Conservation (phyloP, 805 yeast species). For the Clavispora vitiphila region DNA sequence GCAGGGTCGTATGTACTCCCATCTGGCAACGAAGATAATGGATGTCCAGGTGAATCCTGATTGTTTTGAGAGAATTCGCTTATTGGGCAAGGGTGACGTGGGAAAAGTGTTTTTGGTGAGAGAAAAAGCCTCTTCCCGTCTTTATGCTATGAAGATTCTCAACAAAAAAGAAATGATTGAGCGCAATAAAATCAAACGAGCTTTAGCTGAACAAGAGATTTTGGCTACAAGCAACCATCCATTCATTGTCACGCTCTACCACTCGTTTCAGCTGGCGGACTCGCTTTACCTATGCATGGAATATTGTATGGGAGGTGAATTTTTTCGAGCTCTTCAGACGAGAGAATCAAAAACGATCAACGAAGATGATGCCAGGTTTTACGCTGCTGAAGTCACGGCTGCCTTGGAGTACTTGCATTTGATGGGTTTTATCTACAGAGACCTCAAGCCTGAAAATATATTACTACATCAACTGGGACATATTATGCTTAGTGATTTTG, state of each 20-base stretch:
- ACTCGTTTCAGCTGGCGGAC: slow-evolving; percentile 91
- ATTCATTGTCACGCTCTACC: slow-evolving; percentile 91
- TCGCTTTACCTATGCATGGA: slow-evolving; percentile 94
- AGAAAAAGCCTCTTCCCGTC: slow-evolving; percentile 66
- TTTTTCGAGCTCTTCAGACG: slow-evolving; percentile 92
- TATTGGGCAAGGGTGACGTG: slow-evolving; percentile 96
- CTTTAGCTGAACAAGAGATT: slow-evolving; percentile 94
- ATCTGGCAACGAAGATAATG: slow-evolving; percentile 66
- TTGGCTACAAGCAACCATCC: slow-evolving; percentile 95
- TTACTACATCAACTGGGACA: slow-evolving; percentile 94
- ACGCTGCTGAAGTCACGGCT: slow-evolving; percentile 95
- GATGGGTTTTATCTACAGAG: slow-evolving; percentile 96
- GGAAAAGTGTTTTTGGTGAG: slow-evolving; percentile 92
- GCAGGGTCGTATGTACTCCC: slow-evolving; percentile 59
- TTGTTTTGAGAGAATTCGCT: slow-evolving; percentile 81
- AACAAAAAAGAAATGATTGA: slow-evolving; percentile 91
- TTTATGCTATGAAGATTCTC: slow-evolving; percentile 90
- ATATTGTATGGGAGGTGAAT: slow-evolving; percentile 99
- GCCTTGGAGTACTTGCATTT: slow-evolving; percentile 93
- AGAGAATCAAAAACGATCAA: slow-evolving; percentile 77
- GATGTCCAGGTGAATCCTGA: slow-evolving; percentile 81
- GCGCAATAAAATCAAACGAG: slow-evolving; percentile 90
- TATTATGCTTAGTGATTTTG: slow-evolving; percentile 96
- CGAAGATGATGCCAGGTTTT: slow-evolving; percentile 87
- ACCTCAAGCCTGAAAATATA: slow-evolving; percentile 94